Conservation (phyloP, 495 filamentous ascomycete species). For the Penicillium angulare region DNA sequence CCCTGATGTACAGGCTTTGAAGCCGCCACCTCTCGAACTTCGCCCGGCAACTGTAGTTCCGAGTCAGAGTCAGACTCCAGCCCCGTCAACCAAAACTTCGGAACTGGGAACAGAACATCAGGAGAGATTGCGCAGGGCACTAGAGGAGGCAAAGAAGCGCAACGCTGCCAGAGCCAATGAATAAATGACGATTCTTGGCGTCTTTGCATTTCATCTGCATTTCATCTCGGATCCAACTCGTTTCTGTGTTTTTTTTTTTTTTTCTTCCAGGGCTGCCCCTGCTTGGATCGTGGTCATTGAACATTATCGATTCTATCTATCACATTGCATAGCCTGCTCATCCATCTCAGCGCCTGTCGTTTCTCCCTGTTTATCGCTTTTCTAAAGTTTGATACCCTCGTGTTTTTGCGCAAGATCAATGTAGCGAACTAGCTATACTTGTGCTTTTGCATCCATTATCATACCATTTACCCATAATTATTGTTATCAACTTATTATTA, state of each 20-base stretch:
- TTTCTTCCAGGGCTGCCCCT: too few relatives aligned
- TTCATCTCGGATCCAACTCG: constrained; percentile 7
- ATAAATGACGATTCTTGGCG: constrained; percentile 10
- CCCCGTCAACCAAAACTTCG: constrained; percentile 1
- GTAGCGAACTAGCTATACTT: not conserved
- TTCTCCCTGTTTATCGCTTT: too few relatives aligned
- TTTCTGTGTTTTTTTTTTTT: not conserved
- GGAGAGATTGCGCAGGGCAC: constrained; percentile 44
- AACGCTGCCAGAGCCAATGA: constrained; percentile 39
- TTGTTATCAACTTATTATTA: too few relatives aligned
- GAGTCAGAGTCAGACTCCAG: constrained; percentile 7
- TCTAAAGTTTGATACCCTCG: constrained; percentile 1
- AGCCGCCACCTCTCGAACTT: constrained; percentile 11
- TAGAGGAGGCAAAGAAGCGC: constrained; percentile 50
- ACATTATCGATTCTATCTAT: too few relatives aligned
- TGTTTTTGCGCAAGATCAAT: not conserved
- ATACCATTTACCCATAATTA: too few relatives aligned
- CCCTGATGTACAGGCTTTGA: not conserved
- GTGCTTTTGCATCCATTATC: too few relatives aligned
- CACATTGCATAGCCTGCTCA: too few relatives aligned
- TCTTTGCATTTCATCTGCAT: not conserved
- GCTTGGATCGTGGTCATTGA: too few relatives aligned
- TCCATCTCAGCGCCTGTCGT: too few relatives aligned
- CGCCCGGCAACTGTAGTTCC: constrained; percentile 9
- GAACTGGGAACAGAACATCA: constrained; percentile 40